These are phyloP conservation scores for Trypanosoma lewisi DNA, from an alignment of 208 protist genomes.

Conservation along the genomic window DNA sequence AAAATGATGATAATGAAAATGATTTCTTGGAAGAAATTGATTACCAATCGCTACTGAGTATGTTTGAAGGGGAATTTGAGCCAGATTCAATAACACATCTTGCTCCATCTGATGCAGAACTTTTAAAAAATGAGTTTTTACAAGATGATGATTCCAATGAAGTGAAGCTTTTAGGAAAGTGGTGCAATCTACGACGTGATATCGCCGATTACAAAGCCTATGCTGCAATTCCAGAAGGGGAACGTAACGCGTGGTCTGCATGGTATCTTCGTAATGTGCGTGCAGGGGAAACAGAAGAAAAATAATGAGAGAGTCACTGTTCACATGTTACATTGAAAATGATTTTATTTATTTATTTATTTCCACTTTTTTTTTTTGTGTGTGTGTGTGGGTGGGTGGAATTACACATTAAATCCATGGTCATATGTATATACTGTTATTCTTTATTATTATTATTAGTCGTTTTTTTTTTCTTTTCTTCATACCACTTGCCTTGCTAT, in stretches of 20 bases:
- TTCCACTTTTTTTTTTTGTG: conserved; percentile 16
- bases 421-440: too few relatives aligned
- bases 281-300: conserved; percentile 11
- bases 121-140: conserved; percentile 59
- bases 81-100: conserved; percentile 39
- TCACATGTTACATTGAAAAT: conserved; percentile 1
- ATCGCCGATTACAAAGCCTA: conserved; percentile 73
- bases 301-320: background rate
- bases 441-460: too few relatives aligned
- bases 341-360: background rate
- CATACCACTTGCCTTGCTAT: background rate
- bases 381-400: too few relatives aligned
- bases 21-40: conserved; percentile 21
- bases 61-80: conserved; percentile 32
- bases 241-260: conserved; percentile 65
- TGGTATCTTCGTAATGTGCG: conserved; percentile 78
- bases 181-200: conserved; percentile 50
- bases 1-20: conserved; percentile 1
- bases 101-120: conserved; percentile 29
- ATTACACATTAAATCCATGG: too few relatives aligned
- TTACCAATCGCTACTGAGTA: conserved; percentile 23
- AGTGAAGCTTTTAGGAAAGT: conserved; percentile 38
- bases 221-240: conserved; percentile 53
- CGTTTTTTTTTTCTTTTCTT: conserved; percentile 9
- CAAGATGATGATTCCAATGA: conserved; percentile 19